These are phyloP conservation scores for Cordyceps pruinosa DNA, from an alignment of 2,329 filamentous ascomycete species.

Conservation along the genomic window DNA sequence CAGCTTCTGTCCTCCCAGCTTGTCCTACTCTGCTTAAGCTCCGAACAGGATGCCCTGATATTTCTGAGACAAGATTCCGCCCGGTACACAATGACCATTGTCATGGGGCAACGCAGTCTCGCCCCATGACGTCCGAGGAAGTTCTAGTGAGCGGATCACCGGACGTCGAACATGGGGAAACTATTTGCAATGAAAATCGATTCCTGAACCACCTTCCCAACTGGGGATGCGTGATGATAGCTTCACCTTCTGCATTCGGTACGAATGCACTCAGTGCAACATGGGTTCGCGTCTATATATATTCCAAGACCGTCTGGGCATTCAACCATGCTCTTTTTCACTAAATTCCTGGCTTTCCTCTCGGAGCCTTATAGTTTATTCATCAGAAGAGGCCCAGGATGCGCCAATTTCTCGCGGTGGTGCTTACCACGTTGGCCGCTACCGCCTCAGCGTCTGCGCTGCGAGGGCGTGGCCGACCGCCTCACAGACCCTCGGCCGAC, in stretches of 20 bases:
- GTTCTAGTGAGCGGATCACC: not conserved
- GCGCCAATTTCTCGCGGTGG: not conserved
- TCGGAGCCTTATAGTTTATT: not conserved
- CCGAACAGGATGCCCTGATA: too few species aligned
- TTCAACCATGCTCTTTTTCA: not conserved
- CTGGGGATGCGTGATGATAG: not conserved
- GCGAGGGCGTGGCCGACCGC: not conserved
- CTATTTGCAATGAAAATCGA: not conserved
- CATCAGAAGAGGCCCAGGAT: not conserved
- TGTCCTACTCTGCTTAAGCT: too few species aligned
- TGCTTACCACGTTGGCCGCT: not conserved
- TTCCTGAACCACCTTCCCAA: not conserved
- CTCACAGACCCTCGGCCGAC: not conserved
- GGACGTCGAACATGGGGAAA: not conserved
- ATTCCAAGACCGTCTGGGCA: not conserved
- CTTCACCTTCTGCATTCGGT: not conserved
- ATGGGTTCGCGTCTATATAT: not conserved
- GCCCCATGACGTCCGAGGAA: not conserved
- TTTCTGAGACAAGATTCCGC: too few species aligned
- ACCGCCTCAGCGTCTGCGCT: not conserved
- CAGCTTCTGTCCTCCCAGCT: too few species aligned
- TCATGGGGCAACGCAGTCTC: too few species aligned
- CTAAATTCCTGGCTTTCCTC: not conserved
- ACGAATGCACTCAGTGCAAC: not conserved
- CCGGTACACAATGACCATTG: too few species aligned